Base-by-base conservation (phyloP, 108 stramenopile genomes). In the Mediolabrus comicus region DNA sequence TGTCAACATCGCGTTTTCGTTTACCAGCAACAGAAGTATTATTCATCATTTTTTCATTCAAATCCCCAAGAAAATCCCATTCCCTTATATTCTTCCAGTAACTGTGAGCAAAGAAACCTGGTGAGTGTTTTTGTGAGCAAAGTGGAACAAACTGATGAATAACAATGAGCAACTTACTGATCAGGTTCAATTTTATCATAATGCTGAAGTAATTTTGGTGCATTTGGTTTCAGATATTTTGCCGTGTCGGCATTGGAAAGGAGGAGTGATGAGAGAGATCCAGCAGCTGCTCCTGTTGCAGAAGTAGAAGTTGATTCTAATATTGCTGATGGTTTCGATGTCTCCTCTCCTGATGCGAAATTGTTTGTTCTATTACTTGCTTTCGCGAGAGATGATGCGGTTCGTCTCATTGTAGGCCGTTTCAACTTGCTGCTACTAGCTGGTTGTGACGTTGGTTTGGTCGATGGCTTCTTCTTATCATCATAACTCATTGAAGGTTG, bases 61-160 rank as follows among this genome's bases (percentile, higher is more conserved):
- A 71, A 0, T 91, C 83, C 2, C 53, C 54, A 3, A 91, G 63
- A 65, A 95, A 90, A 68, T 92, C 83, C 94, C 94, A 95, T n/a
- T 83, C 74, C 12, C 86, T 74, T 16, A 95, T 77, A 43, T 84
- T 84, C 33, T 86, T 86, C 90, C 91, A 95, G 70, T 90, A 95
- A 54, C 12, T 12, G 14, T 41, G 12, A 14, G 39, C 12, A 14
- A 12, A 14, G 39, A 41, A 14, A 41, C 12, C 12, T 41, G 39
- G 39, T 11, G 11, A 41, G 39, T 41, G 14, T 11, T 11, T 12
- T 11, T 14, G 39, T 41, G 11, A 12, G 12, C 12, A 41, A n/a
- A n/a, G n/a, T 14, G 39, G 11, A 14, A 12, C 39, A 41, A 41
- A 14, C 39, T 14, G 39, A 12, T 11, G 39, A 41, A 41, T 41